These are phyloP conservation scores for Fusarium multiceps DNA, from an alignment of 2,329 filamentous ascomycete species.

Conservation along the genomic window DNA sequence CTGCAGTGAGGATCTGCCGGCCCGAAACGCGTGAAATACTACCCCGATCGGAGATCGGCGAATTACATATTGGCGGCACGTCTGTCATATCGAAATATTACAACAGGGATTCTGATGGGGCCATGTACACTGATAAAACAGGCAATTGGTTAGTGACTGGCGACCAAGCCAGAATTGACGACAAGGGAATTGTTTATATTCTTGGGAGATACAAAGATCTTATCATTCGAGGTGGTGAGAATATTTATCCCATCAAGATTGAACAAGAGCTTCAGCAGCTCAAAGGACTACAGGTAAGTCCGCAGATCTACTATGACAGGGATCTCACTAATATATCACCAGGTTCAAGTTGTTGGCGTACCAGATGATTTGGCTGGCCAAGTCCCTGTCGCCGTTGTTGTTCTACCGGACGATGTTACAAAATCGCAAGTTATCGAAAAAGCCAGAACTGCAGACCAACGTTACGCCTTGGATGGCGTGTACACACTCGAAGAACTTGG, in stretches of 20 bases:
- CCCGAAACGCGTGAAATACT: constrained; percentile 48
- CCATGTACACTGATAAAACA: constrained; percentile 52
- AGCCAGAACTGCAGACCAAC: constrained; percentile 49
- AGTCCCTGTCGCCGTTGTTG: constrained; percentile 59
- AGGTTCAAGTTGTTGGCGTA: constrained; percentile 57
- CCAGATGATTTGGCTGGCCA: constrained; percentile 60
- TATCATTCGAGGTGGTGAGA: constrained; percentile 59
- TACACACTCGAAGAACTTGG: constrained; percentile 57
- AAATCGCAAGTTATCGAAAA: constrained; percentile 50
- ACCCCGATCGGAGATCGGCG: constrained; percentile 50
- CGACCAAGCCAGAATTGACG: constrained; percentile 55
- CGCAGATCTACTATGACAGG: background rate
- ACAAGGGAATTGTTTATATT: constrained; percentile 53
- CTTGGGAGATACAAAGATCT: constrained; percentile 59
- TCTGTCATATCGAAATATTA: constrained; percentile 52
- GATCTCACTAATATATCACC: constrained; percentile 11
- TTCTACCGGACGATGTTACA: constrained; percentile 46
- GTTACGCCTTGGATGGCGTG: constrained; percentile 55
- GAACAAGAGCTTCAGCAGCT: constrained; percentile 52
- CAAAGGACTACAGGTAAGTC: constrained; percentile 47
- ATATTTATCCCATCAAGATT: constrained; percentile 54
- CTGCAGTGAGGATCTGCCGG: constrained; percentile 52
- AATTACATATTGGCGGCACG: constrained; percentile 55
- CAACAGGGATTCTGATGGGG: constrained; percentile 39
- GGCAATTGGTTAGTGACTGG: constrained; percentile 55